Percentiles rank a stretch among this genome's conserved stretches.
Conservation (phyloP, 805 yeast genomes). For the Candida takata region DNA sequence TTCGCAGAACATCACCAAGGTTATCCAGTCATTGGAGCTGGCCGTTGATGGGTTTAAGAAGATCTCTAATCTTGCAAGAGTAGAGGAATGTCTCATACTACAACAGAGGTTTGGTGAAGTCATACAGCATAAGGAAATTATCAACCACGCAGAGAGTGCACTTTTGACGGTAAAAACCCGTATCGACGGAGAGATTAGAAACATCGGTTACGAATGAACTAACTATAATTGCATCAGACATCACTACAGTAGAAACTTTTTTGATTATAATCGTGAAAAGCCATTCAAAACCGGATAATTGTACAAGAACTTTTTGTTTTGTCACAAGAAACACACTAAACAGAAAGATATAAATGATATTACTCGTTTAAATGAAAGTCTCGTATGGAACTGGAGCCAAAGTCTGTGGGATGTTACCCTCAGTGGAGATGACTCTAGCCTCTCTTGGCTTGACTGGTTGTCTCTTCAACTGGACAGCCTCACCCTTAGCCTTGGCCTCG, state of each 20-base stretch:
- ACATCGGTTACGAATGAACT: background rate
- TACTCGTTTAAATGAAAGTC: slow-evolving; percentile 80
- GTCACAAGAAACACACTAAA: slow-evolving; percentile 16
- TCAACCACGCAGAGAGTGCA: slow-evolving; percentile 18
- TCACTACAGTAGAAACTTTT: background rate
- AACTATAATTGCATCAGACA: background rate
- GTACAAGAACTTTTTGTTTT: slow-evolving; percentile 13
- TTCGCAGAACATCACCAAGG: slow-evolving; percentile 12
- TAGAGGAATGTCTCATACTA: slow-evolving; percentile 33
- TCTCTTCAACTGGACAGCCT: slow-evolving; percentile 89
- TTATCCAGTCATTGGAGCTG: slow-evolving; percentile 33
- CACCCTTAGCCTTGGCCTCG: slow-evolving; percentile 95
- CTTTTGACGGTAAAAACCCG: slow-evolving; percentile 5
- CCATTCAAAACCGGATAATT: slow-evolving; percentile 1
- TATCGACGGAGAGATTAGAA: slow-evolving; percentile 6
- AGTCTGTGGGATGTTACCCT: slow-evolving; percentile 85
- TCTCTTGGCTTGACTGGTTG: slow-evolving; percentile 98
- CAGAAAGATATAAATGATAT: slow-evolving; percentile 16
- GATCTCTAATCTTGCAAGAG: slow-evolving; percentile 31
- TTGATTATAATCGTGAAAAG: slow-evolving; percentile 3
- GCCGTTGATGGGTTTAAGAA: slow-evolving; percentile 40
- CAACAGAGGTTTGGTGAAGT: slow-evolving; percentile 32
- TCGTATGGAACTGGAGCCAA: slow-evolving; percentile 99
- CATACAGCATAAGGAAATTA: slow-evolving; percentile 26
- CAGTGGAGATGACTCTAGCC: slow-evolving; percentile 76